Evolutionary conservation across 768 basidiomycete genomes (phyloP), one percentile per base, ranked within the genome.

Genomic region (Postia placenta): DNA sequence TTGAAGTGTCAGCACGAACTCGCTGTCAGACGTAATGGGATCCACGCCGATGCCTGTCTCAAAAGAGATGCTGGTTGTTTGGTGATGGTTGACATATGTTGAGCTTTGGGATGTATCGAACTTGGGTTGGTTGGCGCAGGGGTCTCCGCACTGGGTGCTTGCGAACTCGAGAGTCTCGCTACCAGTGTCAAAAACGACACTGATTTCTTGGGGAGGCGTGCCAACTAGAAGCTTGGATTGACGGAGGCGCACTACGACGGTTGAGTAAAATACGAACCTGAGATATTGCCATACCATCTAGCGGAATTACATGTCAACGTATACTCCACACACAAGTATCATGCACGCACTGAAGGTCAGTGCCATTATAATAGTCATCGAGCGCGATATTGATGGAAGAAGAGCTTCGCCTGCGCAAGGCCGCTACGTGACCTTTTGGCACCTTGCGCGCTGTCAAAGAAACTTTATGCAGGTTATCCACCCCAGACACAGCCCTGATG

Each of bases 181-280:
- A 40, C 78, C 79, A 9, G 79, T 81, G 55, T 81, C 80, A 62
- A 81, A 81, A 9, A 81, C 75, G 42, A 80, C 78, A 50, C 35
- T 61, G 47, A 67, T 56, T 1, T 46, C 53, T 54, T 81, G 79
- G 1, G 78, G 75, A 11, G 78, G 79, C 1, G 78, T 80, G 23
- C 79, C 78, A 38, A 79, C 74, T 72, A 58, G 20, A 11, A 27
- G 59, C 11, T n/a, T 5, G 25, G 35, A 37, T 43, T 46, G 1
- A 19, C 49, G 19, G 11, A 9, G 9, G 12, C 45, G 20, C 30
- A 48, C 19, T 11, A 4, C 12, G 20, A 27, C 26, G 11, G 22
- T 4, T 26, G 28, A 6, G 20, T 7, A 5, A 17, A 23, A 6
- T 23, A 11, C 55, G 35, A 45, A 75, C 74, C 69, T 49, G 73